Percentiles rank a stretch among this genome's conserved stretches.
phyloP scores from a whole-genome alignment of 306 rosid species.

The Alnus glutinosa region DNA sequence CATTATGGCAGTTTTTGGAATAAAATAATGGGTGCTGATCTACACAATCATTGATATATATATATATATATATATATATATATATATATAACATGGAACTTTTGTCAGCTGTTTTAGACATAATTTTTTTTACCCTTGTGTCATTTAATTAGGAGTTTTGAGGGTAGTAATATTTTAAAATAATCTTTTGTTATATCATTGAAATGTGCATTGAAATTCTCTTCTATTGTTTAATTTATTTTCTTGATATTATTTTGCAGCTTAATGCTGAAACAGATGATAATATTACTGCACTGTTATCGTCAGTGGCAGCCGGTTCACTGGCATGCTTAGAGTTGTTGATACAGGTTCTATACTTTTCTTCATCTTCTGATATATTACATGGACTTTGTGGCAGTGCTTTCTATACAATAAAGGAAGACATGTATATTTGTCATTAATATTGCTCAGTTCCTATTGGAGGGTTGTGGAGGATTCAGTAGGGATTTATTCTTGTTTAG shows the following conservation, averaged over 20 bases:
- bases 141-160: neutral
- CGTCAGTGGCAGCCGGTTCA: constrained; percentile 90
- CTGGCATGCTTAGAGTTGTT: constrained; percentile 77
- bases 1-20: neutral
- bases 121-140: neutral
- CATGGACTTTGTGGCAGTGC: neutral
- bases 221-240: constrained; percentile 8
- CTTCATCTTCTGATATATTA: constrained; percentile 13
- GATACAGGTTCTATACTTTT: constrained; percentile 64
- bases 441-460: neutral
- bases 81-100: neutral
- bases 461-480: neutral
- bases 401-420: constrained; percentile 4
- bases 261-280: constrained; percentile 93
- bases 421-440: neutral
- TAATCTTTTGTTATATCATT: neutral
- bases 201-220: constrained; percentile 6
- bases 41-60: neutral
- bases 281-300: constrained; percentile 79
- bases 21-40: neutral
- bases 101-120: neutral
- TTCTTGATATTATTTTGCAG: constrained; percentile 52
- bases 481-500: neutral
- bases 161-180: neutral
- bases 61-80: neutral